Conservation (phyloP, 2,329 filamentous ascomycete genomes). For the Elsinoe perseae region DNA sequence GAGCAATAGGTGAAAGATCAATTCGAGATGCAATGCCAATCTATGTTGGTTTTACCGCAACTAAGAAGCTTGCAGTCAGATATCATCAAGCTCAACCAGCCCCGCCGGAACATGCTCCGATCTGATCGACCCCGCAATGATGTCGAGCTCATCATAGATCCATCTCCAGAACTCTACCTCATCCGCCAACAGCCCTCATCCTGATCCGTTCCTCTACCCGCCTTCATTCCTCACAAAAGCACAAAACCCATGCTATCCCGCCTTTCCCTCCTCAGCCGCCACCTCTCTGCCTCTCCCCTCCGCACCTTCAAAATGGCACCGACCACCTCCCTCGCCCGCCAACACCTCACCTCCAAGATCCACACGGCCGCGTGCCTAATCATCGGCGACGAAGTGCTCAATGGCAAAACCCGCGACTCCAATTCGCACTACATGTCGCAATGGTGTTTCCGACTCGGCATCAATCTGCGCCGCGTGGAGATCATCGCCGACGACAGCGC, state of each 20-base stretch:
- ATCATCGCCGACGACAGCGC: slow-evolving; percentile 87
- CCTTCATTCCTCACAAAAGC: not conserved
- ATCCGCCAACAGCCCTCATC: not conserved
- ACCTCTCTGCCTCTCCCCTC: slow-evolving; percentile 55
- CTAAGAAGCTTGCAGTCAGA: not conserved
- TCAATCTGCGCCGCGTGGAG: slow-evolving; percentile 74
- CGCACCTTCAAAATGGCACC: slow-evolving; percentile 34
- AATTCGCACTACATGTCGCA: slow-evolving; percentile 59
- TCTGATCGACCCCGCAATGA: slow-evolving; percentile 16
- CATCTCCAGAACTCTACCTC: not conserved
- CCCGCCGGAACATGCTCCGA: slow-evolving; percentile 16
- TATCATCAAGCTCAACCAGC: slow-evolving; percentile 1
- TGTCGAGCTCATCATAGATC: slow-evolving; percentile 9
- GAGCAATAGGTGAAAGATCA: not conserved
- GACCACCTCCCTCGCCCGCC: slow-evolving; percentile 36
- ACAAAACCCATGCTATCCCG: slow-evolving; percentile 60
- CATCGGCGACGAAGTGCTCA: slow-evolving; percentile 94
- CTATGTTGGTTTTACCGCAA: not conserved
- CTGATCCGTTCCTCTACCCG: not conserved
- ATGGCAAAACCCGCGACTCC: slow-evolving; percentile 71
- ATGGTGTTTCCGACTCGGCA: slow-evolving; percentile 57
- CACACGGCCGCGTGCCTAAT: slow-evolving; percentile 87
- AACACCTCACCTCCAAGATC: slow-evolving; percentile 46
- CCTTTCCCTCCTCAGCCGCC: slow-evolving; percentile 63
- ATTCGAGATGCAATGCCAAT: not conserved